These are phyloP conservation scores for Rusavskia elegans DNA, from an alignment of 495 filamentous ascomycete species.

Conservation along the genomic window DNA sequence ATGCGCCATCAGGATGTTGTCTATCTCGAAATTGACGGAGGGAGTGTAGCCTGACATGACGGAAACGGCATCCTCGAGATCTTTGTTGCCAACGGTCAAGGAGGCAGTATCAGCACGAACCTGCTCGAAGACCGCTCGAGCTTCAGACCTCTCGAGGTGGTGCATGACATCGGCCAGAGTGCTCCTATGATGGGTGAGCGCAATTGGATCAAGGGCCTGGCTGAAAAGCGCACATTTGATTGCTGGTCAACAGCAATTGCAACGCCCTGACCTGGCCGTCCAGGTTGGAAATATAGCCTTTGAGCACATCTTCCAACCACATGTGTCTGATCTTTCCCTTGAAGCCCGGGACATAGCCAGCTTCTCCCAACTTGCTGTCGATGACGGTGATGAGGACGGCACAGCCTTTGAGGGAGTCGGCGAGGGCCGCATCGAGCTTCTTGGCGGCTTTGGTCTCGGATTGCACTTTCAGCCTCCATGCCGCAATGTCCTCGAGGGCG, in stretches of 20 bases:
- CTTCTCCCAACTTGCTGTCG: constrained; percentile 8
- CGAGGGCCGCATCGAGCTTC: constrained; percentile 9
- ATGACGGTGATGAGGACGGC: constrained; percentile 12
- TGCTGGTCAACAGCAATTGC: constrained; percentile 12
- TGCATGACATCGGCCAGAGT: constrained; percentile 8
- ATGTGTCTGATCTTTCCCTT: constrained; percentile 8
- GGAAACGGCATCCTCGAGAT: constrained; percentile 8
- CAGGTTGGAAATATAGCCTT: constrained; percentile 10
- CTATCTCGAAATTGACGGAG: constrained; percentile 8
- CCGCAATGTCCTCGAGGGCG: constrained; percentile 8
- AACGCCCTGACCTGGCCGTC: constrained; percentile 10
- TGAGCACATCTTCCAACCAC: constrained; percentile 9
- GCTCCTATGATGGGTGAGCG: not conserved
- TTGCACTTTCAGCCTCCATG: constrained; percentile 4
- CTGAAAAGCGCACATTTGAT: constrained; percentile 1
- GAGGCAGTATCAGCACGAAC: constrained; percentile 6
- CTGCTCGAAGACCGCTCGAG: constrained; percentile 6
- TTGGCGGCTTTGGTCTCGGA: not conserved
- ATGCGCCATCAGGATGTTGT: constrained; percentile 5
- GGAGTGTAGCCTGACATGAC: constrained; percentile 5
- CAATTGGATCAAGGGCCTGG: not conserved
- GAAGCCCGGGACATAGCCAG: constrained; percentile 6
- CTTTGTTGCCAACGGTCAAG: not conserved
- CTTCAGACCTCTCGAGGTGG: constrained; percentile 1
- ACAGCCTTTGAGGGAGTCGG: constrained; percentile 9